phyloP scores from a whole-genome alignment of 2,329 filamentous ascomycete genomes.

The Microsporum canis region DNA sequence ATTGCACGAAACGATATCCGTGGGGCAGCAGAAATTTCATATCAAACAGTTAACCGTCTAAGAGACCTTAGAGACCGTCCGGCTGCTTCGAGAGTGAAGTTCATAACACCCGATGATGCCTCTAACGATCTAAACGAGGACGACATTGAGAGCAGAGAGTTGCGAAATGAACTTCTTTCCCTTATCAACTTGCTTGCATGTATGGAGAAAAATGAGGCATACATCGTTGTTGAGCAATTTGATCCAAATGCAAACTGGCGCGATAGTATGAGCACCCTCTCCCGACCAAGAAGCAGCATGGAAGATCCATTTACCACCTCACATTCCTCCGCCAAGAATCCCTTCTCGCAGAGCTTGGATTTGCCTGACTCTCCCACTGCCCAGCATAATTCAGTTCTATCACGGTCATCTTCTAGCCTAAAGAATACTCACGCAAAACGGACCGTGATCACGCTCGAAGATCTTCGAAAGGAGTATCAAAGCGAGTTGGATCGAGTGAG shows the following conservation, averaged over 20 bases:
- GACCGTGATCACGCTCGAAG: slow-evolving; percentile 71
- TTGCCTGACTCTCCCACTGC: neutral
- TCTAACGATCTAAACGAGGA: slow-evolving; percentile 19
- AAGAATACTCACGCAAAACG: slow-evolving; percentile 43
- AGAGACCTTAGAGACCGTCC: slow-evolving; percentile 26
- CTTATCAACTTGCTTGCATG: slow-evolving; percentile 89
- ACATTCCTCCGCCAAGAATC: neutral
- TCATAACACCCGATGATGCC: slow-evolving; percentile 23
- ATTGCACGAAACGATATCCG: slow-evolving; percentile 77
- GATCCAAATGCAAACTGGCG: slow-evolving; percentile 15
- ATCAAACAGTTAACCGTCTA: slow-evolving; percentile 45
- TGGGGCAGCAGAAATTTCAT: slow-evolving; percentile 52
- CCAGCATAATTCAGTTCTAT: neutral
- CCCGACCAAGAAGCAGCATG: neutral
- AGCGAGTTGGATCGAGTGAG: slow-evolving; percentile 78
- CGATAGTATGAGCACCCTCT: slow-evolving; percentile 26
- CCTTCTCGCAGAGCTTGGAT: neutral
- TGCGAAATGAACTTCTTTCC: slow-evolving; percentile 64
- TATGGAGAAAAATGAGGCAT: slow-evolving; percentile 69
- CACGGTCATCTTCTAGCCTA: slow-evolving; percentile 4
- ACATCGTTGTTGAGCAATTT: slow-evolving; percentile 47
- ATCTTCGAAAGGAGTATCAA: slow-evolving; percentile 81
- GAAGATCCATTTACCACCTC: neutral
- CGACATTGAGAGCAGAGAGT: slow-evolving; percentile 40
- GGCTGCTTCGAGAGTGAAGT: slow-evolving; percentile 23